A percentile compares a stretch with the other conserved stretches of the same genome.
These are phyloP conservation scores for Spergularia marina DNA, from an alignment of 148 eudicot species.

Conservation along the genomic window DNA sequence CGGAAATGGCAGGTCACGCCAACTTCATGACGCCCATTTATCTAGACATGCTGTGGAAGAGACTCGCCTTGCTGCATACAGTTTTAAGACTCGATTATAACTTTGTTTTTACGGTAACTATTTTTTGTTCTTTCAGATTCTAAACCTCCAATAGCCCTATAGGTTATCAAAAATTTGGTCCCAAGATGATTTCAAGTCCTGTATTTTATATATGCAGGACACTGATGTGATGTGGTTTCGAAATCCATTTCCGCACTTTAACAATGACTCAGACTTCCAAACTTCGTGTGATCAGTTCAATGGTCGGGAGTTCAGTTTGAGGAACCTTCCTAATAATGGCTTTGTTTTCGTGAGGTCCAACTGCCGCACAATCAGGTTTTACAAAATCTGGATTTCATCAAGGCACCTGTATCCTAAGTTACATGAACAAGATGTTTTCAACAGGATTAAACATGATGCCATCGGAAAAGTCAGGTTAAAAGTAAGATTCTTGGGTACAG, in stretches of 20 bases:
- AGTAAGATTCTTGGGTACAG: constrained; percentile 47
- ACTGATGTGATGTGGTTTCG: constrained; percentile 55
- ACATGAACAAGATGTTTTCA: constrained; percentile 49
- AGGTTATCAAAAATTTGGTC: too few species aligned
- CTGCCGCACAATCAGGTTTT: constrained; percentile 35
- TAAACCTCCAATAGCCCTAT: too few species aligned
- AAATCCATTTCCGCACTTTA: constrained; percentile 43
- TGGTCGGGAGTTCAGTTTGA: constrained; percentile 30
- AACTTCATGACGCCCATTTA: constrained; percentile 32
- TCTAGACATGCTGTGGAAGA: constrained; percentile 36
- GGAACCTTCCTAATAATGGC: constrained; percentile 47
- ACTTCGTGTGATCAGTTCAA: constrained; percentile 46
- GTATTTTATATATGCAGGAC: constrained; percentile 29
- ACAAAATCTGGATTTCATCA: constrained; percentile 39
- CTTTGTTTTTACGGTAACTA: constrained; percentile 32
- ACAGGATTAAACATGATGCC: constrained; percentile 34
- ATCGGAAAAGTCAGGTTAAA: constrained; percentile 29
- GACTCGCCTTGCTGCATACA: constrained; percentile 29
- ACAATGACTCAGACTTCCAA: constrained; percentile 43
- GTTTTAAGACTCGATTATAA: constrained; percentile 34
- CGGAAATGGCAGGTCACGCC: constrained; percentile 30
- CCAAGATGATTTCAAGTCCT: not conserved
- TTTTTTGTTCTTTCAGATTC: not conserved
- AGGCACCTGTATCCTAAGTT: constrained; percentile 26
- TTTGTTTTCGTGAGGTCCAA: constrained; percentile 49